A percentile compares a stretch with the other conserved stretches of the same genome.
Evolutionary conservation across 805 yeast genomes (phyloP).

Genomic region (Saccharomycopsis amapae): DNA sequence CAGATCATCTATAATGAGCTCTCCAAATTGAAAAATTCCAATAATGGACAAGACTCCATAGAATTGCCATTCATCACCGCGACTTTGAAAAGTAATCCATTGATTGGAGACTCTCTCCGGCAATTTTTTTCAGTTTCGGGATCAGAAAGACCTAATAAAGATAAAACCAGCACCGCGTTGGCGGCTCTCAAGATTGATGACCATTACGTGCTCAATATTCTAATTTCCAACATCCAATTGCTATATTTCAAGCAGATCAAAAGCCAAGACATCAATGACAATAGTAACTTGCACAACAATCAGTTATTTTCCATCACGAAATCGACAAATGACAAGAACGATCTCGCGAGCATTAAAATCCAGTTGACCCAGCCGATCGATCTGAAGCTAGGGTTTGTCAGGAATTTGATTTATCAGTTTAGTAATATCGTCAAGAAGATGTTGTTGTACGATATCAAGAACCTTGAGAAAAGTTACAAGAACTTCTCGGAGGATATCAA

Average conservation of each 20-base stretch:
- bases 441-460: slow-evolving; percentile 18
- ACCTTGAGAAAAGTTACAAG: slow-evolving; percentile 16
- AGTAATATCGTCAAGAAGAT: slow-evolving; percentile 18
- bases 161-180: slow-evolving; percentile 1
- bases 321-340: slow-evolving; percentile 16
- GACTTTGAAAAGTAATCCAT: slow-evolving; percentile 4
- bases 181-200: slow-evolving; percentile 19
- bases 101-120: slow-evolving; percentile 6
- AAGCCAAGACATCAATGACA: slow-evolving; percentile 5
- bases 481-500: slow-evolving; percentile 13
- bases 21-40: slow-evolving; percentile 2
- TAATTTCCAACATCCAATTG: slow-evolving; percentile 16
- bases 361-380: slow-evolving; percentile 14
- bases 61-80: slow-evolving; percentile 12
- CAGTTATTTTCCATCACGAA: slow-evolving; percentile 4
- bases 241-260: slow-evolving; percentile 17
- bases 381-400: slow-evolving; percentile 15
- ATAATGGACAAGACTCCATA: slow-evolving; percentile 5
- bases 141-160: neutral
- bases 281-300: slow-evolving; percentile 1
- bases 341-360: slow-evolving; percentile 13
- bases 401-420: slow-evolving; percentile 18
- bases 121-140: slow-evolving; percentile 4
- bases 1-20: slow-evolving; percentile 16
- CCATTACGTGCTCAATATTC: slow-evolving; percentile 14